Evolutionary conservation across 1,139 yeast genomes (phyloP).

Genomic region (Meyerozyma carpophila): DNA sequence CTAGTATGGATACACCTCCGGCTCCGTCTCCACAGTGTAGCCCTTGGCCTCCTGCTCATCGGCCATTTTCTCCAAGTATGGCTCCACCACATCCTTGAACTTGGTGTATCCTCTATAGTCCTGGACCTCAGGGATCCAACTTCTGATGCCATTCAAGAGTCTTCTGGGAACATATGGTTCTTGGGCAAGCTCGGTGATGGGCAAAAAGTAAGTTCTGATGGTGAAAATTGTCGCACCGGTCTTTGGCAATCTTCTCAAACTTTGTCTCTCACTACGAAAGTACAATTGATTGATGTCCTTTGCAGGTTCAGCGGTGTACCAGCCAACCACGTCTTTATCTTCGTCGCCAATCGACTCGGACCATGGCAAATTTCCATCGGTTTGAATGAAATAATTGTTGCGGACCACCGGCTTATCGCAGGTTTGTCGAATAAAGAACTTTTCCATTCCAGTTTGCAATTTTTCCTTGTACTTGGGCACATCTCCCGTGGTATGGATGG

Average conservation of each 20-base stretch:
- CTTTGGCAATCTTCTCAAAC: constrained; percentile 60
- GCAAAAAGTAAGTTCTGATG: constrained; percentile 57
- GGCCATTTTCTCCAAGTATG: constrained; percentile 48
- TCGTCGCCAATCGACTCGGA: constrained; percentile 59
- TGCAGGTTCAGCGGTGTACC: constrained; percentile 57
- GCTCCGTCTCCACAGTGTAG: constrained; percentile 30
- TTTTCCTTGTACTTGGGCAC: constrained; percentile 60
- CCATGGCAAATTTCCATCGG: constrained; percentile 62
- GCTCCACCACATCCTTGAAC: constrained; percentile 48
- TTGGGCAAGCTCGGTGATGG: constrained; percentile 45
- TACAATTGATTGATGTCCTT: constrained; percentile 38
- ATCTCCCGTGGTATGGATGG: constrained; percentile 59
- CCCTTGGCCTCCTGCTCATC: constrained; percentile 44
- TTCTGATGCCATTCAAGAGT: constrained; percentile 48
- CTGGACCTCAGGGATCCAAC: constrained; percentile 56
- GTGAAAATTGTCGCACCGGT: constrained; percentile 59
- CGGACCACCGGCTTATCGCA: constrained; percentile 56
- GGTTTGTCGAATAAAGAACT: constrained; percentile 51
- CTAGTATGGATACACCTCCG: constrained; percentile 38
- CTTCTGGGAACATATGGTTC: constrained; percentile 61
- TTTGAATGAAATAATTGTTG: constrained; percentile 62
- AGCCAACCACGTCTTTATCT: constrained; percentile 42
- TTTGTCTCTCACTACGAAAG: constrained; percentile 65
- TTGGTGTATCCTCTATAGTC: constrained; percentile 55
- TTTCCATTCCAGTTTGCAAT: constrained; percentile 58